Percentiles rank a stretch among this genome's conserved stretches.
These are phyloP conservation scores for Anisodus acutangulus DNA, from an alignment of 257 asterid genomes.

Conservation along the genomic window DNA sequence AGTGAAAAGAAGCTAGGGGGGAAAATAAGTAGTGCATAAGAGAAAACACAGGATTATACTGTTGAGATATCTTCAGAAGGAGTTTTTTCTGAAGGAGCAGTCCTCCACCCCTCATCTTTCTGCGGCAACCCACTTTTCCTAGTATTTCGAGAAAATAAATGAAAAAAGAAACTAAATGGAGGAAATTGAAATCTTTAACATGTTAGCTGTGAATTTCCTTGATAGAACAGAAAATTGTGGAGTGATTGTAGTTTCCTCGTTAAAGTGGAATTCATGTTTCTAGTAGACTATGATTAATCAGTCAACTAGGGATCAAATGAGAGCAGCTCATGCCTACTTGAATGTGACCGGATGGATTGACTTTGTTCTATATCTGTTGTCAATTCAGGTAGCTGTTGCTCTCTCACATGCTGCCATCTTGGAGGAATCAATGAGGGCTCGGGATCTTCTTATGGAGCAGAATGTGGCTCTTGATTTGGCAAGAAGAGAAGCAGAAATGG, in stretches of 20 bases:
- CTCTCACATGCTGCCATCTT: constrained; percentile 97
- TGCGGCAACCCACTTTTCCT: neutral
- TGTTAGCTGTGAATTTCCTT: constrained; percentile 7
- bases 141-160: neutral
- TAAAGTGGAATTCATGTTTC: neutral
- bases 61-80: neutral
- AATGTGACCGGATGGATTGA: constrained; percentile 4
- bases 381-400: constrained; percentile 94
- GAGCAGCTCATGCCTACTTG: constrained; percentile 1
- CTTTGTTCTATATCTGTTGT: constrained; percentile 28
- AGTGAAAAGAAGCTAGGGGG: neutral
- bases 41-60: neutral
- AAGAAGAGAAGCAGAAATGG: constrained; percentile 96
- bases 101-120: neutral
- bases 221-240: constrained; percentile 1
- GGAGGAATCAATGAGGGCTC: constrained; percentile 98
- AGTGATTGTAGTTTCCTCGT: neutral
- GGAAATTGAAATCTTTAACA: neutral
- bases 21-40: neutral
- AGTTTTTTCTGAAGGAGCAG: neutral
- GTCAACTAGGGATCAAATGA: constrained; percentile 3
- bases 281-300: neutral
- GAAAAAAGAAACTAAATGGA: neutral
- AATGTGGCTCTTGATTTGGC: constrained; percentile 91
- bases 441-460: constrained; percentile 93